These are phyloP conservation scores for Musa troglodytarum DNA, from an alignment of 176 grass and related monocot species.

Conservation along the genomic window DNA sequence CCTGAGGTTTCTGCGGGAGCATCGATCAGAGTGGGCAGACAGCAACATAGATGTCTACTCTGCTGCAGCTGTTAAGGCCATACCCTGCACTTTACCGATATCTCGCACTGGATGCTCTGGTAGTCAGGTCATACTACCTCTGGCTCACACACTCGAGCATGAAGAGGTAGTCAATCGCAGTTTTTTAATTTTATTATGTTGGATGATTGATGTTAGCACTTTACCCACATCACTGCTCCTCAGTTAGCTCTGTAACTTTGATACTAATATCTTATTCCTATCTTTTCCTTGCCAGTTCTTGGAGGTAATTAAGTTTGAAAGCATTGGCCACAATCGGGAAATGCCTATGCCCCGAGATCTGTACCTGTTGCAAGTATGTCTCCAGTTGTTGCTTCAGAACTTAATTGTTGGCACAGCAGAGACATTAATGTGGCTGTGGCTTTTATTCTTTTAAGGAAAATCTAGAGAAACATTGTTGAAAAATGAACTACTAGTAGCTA, in stretches of 20 bases:
- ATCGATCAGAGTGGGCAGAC: constrained; percentile 70
- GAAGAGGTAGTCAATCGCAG: constrained; percentile 44
- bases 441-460: background rate
- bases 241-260: background rate
- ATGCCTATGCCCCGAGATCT: constrained; percentile 10
- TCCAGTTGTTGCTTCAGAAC: background rate
- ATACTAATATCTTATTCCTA: background rate
- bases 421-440: constrained; percentile 29
- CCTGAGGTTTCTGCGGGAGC: constrained; percentile 50
- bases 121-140: constrained; percentile 63
- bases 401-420: too few relatives aligned
- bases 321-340: constrained; percentile 1
- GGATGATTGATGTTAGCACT: background rate
- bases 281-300: constrained; percentile 12
- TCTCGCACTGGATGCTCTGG: constrained; percentile 40
- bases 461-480: background rate
- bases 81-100: constrained; percentile 41
- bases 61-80: constrained; percentile 46
- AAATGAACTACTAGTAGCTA: background rate
- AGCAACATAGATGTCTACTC: constrained; percentile 49
- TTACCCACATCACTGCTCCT: background rate
- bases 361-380: constrained; percentile 19
- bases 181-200: background rate
- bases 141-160: constrained; percentile 54
- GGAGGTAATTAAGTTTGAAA: constrained; percentile 26